Base-by-base conservation (phyloP, 257 asterid genomes). In the Eucommia ulmoides region DNA sequence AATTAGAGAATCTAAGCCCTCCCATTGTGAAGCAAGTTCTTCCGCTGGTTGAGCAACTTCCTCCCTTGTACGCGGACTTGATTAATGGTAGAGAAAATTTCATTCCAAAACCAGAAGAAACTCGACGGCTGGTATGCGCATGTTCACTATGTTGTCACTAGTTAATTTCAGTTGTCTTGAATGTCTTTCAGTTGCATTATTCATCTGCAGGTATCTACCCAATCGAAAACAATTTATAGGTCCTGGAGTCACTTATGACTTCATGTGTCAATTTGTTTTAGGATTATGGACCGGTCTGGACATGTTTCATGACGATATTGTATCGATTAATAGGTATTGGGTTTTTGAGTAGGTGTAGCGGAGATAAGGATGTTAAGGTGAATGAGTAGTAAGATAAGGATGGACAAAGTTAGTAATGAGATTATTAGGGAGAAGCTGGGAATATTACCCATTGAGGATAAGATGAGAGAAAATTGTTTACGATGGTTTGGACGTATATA, bases 41-140 rank as follows among this genome's bases (percentile, higher is more conserved):
- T 72, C 97, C 95, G 26, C 79, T 88, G 50, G 88, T 88, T 60
- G 97, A 88, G 78, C 97, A 88, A 68, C 88, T 88, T 55, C 91
- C 97, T 68, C 92, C 97, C 42, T 66, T 88, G 72, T 88, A 88
- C 67, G 75, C 74, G 95, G 97, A 88, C 69, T 74, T 88, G 61
- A 81, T 83, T 42, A 84, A 84, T 23, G 97, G 97, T 48, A 84
- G 93, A 72, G 95, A 84, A 67, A 68, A 79, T 10, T 88, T 88
- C 50, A 62, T 73, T 55, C 97, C 97, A 0, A 84, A 68, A 62
- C 97, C 97, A 25, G 97, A 84, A 75, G 94, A 88, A 69, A 81
- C 94, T 52, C 83, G 60, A 63, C 66, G 94, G 70, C 70, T 88
- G 88, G 97, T 88, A 82, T 53, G 49, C 38, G 20, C 20, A 55